These are phyloP conservation scores for Chaetomium fimeti DNA, from an alignment of 495 filamentous ascomycete species.

Conservation along the genomic window DNA sequence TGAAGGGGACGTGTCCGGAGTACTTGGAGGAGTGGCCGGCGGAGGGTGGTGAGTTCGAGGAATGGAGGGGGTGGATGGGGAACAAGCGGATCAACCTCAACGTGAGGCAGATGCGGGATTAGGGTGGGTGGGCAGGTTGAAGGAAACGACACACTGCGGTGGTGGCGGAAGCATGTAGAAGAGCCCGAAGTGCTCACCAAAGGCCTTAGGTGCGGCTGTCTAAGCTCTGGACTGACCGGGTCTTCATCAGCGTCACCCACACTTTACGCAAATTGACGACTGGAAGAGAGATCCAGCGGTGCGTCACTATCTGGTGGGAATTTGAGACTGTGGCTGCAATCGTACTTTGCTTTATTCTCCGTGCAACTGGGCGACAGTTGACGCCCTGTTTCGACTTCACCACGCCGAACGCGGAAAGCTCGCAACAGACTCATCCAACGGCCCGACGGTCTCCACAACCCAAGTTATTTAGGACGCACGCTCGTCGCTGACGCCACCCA, in stretches of 20 bases:
- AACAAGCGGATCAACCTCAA: conserved; percentile 87
- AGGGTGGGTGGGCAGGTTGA: neutral
- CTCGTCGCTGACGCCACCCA: too few species aligned
- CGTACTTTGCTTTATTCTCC: too few species aligned
- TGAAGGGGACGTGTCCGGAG: conserved; percentile 71
- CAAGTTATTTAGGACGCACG: too few species aligned
- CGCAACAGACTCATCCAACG: too few species aligned
- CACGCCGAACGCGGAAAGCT: too few species aligned
- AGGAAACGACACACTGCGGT: neutral
- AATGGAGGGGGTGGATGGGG: conserved; percentile 81
- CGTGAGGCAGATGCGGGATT: conserved; percentile 82
- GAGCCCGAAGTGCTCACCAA: neutral
- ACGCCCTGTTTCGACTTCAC: too few species aligned
- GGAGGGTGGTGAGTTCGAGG: conserved; percentile 49
- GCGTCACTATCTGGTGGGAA: neutral
- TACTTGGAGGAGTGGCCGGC: conserved; percentile 77
- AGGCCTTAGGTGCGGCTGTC: neutral
- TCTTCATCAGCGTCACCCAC: neutral
- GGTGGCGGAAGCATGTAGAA: neutral
- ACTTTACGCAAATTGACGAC: neutral
- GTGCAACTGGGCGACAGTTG: too few species aligned
- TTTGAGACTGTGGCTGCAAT: too few species aligned
- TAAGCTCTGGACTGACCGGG: neutral
- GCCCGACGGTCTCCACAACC: too few species aligned
- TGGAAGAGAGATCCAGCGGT: too few species aligned